Percentiles rank a stretch among this genome's conserved stretches.
Evolutionary conservation across 768 basidiomycete species (phyloP).

Genomic region (Ramaria sp.): DNA sequence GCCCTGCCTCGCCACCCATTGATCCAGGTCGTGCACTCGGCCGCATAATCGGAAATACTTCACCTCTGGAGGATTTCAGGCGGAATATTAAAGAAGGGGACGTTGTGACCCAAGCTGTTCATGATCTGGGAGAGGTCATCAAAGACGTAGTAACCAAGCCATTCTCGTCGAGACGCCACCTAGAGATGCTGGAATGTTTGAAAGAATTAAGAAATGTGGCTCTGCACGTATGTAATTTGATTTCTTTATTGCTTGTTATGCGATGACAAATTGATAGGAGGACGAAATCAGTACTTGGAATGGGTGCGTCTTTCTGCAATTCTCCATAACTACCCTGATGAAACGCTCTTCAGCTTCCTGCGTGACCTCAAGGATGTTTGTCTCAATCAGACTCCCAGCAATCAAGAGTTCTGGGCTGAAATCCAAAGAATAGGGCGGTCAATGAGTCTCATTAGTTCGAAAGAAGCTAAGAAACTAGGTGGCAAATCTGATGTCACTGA

Average conservation of each 20-base stretch:
- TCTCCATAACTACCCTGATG: neutral
- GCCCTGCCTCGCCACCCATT: conserved; percentile 14
- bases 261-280: conserved; percentile 34
- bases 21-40: conserved; percentile 52
- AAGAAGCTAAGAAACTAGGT: conserved; percentile 51
- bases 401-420: conserved; percentile 56
- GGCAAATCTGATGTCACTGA: conserved; percentile 50
- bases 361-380: conserved; percentile 48
- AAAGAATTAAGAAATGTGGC: conserved; percentile 53
- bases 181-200: conserved; percentile 70
- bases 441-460: conserved; percentile 50
- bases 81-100: conserved; percentile 63
- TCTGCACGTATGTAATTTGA: conserved; percentile 33
- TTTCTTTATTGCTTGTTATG: neutral
- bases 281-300: conserved; percentile 84
- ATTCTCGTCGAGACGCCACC: conserved; percentile 56
- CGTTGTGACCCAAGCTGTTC: conserved; percentile 75
- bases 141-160: conserved; percentile 58
- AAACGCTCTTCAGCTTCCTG: conserved; percentile 40
- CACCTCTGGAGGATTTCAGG: conserved; percentile 70
- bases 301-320: conserved; percentile 27
- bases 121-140: conserved; percentile 65
- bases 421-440: conserved; percentile 33
- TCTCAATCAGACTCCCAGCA: conserved; percentile 38
- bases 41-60: conserved; percentile 63